Base-by-base conservation (phyloP, 306 rosid species). In the Quercus wislizeni region DNA sequence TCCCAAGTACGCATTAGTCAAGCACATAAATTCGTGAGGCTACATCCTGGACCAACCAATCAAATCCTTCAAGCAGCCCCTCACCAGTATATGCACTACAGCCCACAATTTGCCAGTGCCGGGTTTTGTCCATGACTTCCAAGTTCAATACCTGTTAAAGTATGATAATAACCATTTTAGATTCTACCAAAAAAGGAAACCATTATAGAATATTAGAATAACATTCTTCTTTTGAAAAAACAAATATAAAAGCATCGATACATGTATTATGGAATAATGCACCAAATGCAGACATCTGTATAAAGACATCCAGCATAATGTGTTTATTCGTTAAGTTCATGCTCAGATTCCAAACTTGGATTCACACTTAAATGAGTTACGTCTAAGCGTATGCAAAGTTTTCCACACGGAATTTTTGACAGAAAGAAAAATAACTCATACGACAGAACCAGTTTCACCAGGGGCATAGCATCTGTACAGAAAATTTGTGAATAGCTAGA, bases 11-110 rank as follows among this genome's bases (percentile, higher is more conserved):
- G 21, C 31, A 80, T 73, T 70, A 88, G 69, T 88, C 87, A 55
- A 92, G 91, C 87, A 90, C 83, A 80, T 94, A 92, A 75, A 92
- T 90, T 84, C 94, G 88, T 46, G 97, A 94, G 54, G 97, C 97
- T 65, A 94, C 79, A 82, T 92, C 97, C 79, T 92, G 92, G 76
- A 94, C 97, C 89, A 94, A 64, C 98, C 98, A 90, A 89, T 90
- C 88, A 79, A 92, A 89, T 23, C 94, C 98, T 84, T 88, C 90
- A 18, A 94, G 91, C 82, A 92, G 84, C 33, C 97, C 96, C 73
- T 90, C 90, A 2, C 97, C 98, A 2, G 94, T 89, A 76, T 80
- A 83, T 28, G 94, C 97, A 74, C 97, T 90, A 63, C 97, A 94
- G 8, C 98, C 97, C 75, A 88, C 88, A 83, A 94, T 94, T 49